A percentile compares a stretch with the other conserved stretches of the same genome.
phyloP scores from a whole-genome alignment of 2,329 filamentous ascomycete species.

The Cercospora nicotianae region DNA sequence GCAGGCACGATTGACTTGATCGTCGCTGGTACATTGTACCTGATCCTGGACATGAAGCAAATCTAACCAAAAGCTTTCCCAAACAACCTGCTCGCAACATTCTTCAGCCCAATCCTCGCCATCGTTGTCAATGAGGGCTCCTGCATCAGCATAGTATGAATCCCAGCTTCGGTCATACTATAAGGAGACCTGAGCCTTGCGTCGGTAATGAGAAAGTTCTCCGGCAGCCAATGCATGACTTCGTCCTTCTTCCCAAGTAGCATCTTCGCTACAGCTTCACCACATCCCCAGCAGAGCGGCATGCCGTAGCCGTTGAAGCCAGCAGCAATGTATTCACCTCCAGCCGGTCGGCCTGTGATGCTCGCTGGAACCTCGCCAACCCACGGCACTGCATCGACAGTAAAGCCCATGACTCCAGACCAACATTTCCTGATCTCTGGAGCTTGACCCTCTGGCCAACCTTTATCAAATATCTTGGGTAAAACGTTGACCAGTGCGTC shows the following conservation, averaged over 20 bases:
- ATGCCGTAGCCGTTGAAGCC: constrained; percentile 30
- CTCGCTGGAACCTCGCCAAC: constrained; percentile 17
- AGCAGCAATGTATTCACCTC: constrained; percentile 26
- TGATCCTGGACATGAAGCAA: background rate
- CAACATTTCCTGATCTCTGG: constrained; percentile 21
- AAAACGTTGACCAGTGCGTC: constrained; percentile 17
- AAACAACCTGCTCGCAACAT: background rate
- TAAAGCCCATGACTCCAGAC: constrained; percentile 21
- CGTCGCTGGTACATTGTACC: background rate
- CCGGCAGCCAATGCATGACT: constrained; percentile 20
- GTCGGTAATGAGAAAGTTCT: constrained; percentile 20
- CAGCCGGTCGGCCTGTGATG: constrained; percentile 11
- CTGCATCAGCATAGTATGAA: constrained; percentile 19
- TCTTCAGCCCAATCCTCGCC: background rate
- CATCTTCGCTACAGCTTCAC: constrained; percentile 30
- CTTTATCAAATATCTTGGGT: constrained; percentile 22
- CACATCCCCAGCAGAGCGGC: constrained; percentile 28
- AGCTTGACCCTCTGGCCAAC: constrained; percentile 16
- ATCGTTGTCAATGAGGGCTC: background rate
- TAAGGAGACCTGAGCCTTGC: constrained; percentile 19
- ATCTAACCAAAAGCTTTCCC: background rate
- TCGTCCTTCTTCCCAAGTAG: constrained; percentile 19
- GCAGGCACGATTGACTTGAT: background rate
- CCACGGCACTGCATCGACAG: constrained; percentile 18
- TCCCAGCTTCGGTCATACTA: constrained; percentile 19